Conservation (phyloP, 768 basidiomycete genomes). For the Neoboletus magnificus region DNA sequence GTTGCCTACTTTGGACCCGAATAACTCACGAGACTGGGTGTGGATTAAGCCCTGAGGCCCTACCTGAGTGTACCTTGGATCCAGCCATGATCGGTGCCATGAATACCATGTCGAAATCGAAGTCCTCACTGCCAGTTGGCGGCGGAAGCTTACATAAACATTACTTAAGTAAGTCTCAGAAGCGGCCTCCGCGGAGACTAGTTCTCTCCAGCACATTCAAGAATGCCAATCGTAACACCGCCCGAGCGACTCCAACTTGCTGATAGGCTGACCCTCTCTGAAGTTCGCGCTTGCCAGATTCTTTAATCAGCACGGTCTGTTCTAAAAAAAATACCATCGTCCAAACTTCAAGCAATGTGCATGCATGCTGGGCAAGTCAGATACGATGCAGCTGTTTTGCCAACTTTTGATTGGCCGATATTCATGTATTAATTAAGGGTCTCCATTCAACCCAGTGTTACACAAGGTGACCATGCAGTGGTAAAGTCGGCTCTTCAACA, state of each 20-base stretch:
- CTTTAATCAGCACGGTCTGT: not conserved
- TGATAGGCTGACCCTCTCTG: too few species aligned
- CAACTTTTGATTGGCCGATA: not conserved
- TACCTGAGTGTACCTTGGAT: too few species aligned
- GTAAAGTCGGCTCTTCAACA: too few species aligned
- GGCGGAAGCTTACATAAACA: too few species aligned
- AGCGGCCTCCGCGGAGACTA: too few species aligned
- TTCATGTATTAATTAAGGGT: not conserved
- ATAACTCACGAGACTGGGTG: not conserved
- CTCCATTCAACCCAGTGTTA: not conserved
- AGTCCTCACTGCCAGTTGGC: too few species aligned
- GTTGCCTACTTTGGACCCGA: not conserved
- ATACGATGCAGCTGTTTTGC: not conserved
- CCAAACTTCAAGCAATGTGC: not conserved
- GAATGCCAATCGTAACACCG: not conserved
- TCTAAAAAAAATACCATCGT: not conserved
- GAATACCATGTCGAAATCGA: not conserved
- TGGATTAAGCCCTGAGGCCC: not conserved
- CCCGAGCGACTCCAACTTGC: not conserved
- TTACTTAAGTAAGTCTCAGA: too few species aligned
- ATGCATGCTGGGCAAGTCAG: not conserved
- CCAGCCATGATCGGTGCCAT: too few species aligned
- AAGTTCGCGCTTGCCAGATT: not conserved
- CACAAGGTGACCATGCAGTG: constrained; percentile 8
- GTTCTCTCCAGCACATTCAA: not conserved